Evolutionary conservation across 495 filamentous ascomycete genomes (phyloP).

Genomic region (Cryomyces minteri): DNA sequence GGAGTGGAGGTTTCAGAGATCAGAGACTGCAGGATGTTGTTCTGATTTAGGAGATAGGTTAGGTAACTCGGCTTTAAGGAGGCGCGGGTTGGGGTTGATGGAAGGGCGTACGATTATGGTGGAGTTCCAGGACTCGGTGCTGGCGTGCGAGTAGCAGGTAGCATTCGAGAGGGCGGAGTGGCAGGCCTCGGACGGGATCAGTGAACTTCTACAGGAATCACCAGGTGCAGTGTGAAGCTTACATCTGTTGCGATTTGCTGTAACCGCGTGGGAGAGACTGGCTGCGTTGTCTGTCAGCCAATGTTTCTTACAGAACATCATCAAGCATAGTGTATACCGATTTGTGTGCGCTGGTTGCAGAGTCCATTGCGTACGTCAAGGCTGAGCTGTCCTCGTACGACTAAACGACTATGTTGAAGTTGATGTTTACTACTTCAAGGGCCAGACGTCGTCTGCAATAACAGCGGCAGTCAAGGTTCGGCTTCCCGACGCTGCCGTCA

Average conservation of each 20-base stretch:
- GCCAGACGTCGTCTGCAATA: no score
- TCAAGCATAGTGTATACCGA: no score
- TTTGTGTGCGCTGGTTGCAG: no score
- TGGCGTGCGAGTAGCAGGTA: slow-evolving; percentile 64
- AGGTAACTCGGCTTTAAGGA: not conserved
- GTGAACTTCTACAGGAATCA: not conserved
- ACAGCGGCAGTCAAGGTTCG: no score
- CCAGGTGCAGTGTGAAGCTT: slow-evolving; percentile 15
- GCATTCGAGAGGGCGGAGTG: slow-evolving; percentile 49
- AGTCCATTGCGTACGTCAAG: no score
- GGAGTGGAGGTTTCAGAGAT: slow-evolving; percentile 51
- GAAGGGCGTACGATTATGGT: slow-evolving; percentile 60
- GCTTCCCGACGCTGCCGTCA: no score
- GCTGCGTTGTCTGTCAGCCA: slow-evolving; percentile 26
- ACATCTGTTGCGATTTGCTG: slow-evolving; percentile 73
- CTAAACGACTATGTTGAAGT: no score
- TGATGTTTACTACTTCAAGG: no score
- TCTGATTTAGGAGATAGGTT: slow-evolving; percentile 27
- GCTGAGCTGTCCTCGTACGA: no score
- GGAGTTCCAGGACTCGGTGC: slow-evolving; percentile 71
- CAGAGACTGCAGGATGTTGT: slow-evolving; percentile 66
- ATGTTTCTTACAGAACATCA: no score
- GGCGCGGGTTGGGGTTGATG: not conserved
- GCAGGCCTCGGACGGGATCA: slow-evolving; percentile 46
- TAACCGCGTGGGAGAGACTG: slow-evolving; percentile 55